Conservation (phyloP, 495 filamentous ascomycete species). For the Daldinia concentrica region DNA sequence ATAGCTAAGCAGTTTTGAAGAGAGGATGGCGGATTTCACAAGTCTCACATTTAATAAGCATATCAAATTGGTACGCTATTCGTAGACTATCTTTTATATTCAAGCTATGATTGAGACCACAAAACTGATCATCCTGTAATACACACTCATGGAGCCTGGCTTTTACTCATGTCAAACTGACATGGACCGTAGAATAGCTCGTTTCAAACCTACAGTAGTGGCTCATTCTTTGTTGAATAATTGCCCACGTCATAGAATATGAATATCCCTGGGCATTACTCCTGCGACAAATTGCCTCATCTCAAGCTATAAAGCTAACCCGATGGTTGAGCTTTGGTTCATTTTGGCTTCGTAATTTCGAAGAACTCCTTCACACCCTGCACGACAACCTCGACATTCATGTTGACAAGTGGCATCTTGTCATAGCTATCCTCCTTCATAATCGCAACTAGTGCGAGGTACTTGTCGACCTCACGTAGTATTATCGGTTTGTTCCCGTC, state of each 20-base stretch:
- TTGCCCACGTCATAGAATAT: neutral
- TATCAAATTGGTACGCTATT: neutral
- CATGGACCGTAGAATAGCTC: neutral
- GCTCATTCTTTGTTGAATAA: neutral
- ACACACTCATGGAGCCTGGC: neutral
- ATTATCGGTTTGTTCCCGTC: constrained; percentile 84
- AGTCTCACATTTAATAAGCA: neutral
- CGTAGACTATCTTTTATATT: neutral
- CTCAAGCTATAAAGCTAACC: neutral
- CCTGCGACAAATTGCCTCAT: neutral
- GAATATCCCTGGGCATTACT: neutral
- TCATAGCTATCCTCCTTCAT: constrained; percentile 72
- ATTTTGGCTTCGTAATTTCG: constrained; percentile 63
- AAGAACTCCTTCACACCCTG: constrained; percentile 65
- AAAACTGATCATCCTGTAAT: neutral
- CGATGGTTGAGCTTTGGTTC: constrained; percentile 5
- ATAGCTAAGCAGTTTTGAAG: neutral
- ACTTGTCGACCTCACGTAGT: constrained; percentile 91
- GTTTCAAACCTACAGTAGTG: neutral
- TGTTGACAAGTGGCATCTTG: constrained; percentile 66
- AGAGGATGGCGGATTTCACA: neutral
- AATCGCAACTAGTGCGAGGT: constrained; percentile 77
- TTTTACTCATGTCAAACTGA: neutral
- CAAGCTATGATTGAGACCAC: neutral
- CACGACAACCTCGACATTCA: constrained; percentile 66